Conservation (phyloP, 768 basidiomycete species). For the Rhizopogon sp. region DNA sequence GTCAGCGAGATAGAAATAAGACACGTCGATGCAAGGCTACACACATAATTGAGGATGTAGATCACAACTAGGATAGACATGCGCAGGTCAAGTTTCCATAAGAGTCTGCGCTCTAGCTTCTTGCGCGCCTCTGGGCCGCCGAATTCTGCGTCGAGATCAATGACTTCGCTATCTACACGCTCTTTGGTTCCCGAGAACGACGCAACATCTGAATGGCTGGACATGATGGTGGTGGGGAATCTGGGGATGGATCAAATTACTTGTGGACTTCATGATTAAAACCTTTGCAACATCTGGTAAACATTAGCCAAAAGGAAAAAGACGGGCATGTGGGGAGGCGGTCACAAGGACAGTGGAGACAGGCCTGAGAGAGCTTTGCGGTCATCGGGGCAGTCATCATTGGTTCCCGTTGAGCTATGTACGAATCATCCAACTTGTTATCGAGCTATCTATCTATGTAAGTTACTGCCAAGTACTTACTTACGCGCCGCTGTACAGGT, state of each 20-base stretch:
- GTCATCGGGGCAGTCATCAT: neutral
- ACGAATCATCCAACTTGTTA: too few species aligned
- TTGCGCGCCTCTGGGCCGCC: slow-evolving; percentile 41
- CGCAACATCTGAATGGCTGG: slow-evolving; percentile 1
- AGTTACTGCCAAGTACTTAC: too few species aligned
- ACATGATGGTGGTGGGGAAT: slow-evolving; percentile 8
- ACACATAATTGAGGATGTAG: slow-evolving; percentile 33
- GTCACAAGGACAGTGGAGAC: neutral
- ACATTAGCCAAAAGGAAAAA: neutral
- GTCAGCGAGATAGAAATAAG: neutral
- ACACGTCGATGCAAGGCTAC: neutral
- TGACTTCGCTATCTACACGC: neutral
- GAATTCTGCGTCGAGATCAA: slow-evolving; percentile 38
- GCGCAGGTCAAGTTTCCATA: slow-evolving; percentile 51
- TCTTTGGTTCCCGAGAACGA: slow-evolving; percentile 6
- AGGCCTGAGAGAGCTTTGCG: neutral
- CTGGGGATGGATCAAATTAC: neutral
- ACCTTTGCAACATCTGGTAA: neutral
- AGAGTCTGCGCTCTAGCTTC: slow-evolving; percentile 45
- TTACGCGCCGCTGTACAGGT: too few species aligned
- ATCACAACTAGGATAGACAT: slow-evolving; percentile 47
- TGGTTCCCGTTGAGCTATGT: neutral
- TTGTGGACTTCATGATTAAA: neutral
- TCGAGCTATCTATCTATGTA: too few species aligned
- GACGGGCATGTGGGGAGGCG: too few species aligned